These are phyloP conservation scores for Phragmites australis DNA, from an alignment of 176 grass and related monocot species.

Conservation along the genomic window DNA sequence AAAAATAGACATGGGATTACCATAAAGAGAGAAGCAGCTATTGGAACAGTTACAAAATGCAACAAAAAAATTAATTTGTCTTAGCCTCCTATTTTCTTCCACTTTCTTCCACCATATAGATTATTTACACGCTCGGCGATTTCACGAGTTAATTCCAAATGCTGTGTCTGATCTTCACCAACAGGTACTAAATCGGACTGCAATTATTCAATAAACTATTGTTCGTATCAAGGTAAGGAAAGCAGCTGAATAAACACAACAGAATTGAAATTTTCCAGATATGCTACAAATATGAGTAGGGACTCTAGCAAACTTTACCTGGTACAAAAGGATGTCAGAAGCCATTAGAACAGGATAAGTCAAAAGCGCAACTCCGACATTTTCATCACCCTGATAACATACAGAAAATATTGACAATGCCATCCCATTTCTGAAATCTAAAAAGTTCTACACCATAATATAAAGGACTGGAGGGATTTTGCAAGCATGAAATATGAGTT, in stretches of 20 bases:
- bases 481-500: slow-evolving; percentile 17
- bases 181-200: slow-evolving; percentile 99
- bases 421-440: slow-evolving; percentile 2
- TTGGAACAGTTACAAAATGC: neutral
- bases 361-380: slow-evolving; percentile 93
- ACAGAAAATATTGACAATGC: neutral
- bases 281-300: slow-evolving; percentile 10
- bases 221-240: slow-evolving; percentile 1
- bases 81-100: slow-evolving; percentile 98
- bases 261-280: slow-evolving; percentile 14
- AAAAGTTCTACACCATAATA: neutral
- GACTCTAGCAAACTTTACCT: slow-evolving; percentile 56
- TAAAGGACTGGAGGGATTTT: neutral
- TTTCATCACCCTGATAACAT: slow-evolving; percentile 85
- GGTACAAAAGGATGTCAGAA: slow-evolving; percentile 98
- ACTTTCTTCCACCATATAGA: slow-evolving; percentile 91
- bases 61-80: neutral
- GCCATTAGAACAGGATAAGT: slow-evolving; percentile 98
- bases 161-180: slow-evolving; percentile 99
- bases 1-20: slow-evolving; percentile 36
- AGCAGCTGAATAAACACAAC: slow-evolving; percentile 15
- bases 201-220: slow-evolving; percentile 32
- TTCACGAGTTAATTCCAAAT: slow-evolving; percentile 97
- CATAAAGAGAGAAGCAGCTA: slow-evolving; percentile 32
- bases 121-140: slow-evolving; percentile 88